These are phyloP conservation scores for Erysimum cheiri DNA, from an alignment of 441 rosid species.

Conservation along the genomic window DNA sequence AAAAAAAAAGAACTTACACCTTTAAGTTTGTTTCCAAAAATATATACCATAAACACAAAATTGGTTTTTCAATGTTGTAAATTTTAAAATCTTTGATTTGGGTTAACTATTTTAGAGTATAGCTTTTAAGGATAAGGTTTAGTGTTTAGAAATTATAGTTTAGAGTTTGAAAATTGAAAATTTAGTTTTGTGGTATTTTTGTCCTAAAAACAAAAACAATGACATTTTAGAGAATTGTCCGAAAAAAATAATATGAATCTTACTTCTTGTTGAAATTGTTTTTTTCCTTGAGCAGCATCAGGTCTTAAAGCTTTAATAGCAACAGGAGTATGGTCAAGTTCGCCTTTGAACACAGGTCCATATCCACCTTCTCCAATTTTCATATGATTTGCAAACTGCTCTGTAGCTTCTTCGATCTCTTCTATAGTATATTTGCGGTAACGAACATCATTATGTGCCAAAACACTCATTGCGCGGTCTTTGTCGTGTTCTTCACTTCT, in stretches of 20 bases:
- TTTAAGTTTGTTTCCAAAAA: too few species aligned
- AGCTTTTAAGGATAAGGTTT: too few species aligned
- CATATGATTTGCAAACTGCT: conserved; percentile 45
- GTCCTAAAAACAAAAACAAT: too few species aligned
- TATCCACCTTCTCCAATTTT: conserved; percentile 88
- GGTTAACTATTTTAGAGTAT: too few species aligned
- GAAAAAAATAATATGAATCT: too few species aligned
- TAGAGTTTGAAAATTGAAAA: too few species aligned
- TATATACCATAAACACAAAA: too few species aligned
- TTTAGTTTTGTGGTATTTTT: too few species aligned
- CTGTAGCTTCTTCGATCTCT: conserved; percentile 75
- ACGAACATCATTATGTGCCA: conserved; percentile 60
- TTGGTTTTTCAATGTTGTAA: too few species aligned
- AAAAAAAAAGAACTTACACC: not conserved
- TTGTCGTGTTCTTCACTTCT: conserved; percentile 62
- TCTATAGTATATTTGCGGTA: conserved; percentile 68
- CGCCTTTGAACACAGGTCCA: conserved; percentile 78
- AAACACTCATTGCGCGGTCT: conserved; percentile 59
- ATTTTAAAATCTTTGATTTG: too few species aligned
- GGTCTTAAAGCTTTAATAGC: conserved; percentile 82
- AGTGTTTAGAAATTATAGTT: too few species aligned
- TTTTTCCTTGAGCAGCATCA: conserved; percentile 78
- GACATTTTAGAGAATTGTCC: too few species aligned
- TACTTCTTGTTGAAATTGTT: conserved; percentile 74
- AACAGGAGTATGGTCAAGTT: conserved; percentile 75